These are phyloP conservation scores for Hypoxylon rickii DNA, from an alignment of 495 filamentous ascomycete species.

Conservation along the genomic window DNA sequence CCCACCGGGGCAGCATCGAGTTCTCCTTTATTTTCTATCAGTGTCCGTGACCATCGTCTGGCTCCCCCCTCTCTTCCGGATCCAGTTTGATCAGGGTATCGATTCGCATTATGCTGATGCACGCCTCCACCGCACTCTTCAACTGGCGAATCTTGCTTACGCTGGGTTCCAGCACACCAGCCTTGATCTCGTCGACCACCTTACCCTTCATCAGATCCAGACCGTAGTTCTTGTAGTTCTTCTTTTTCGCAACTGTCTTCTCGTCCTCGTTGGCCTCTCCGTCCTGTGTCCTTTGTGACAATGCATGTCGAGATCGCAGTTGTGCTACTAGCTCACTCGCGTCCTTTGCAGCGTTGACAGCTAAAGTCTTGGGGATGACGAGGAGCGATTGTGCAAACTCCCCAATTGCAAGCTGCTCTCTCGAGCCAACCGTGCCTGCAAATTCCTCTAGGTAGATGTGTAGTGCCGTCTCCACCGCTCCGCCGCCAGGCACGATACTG, in stretches of 20 bases:
- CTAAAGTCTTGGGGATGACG: conserved; percentile 93
- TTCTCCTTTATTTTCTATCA: conserved; percentile 39
- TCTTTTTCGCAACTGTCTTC: conserved; percentile 85
- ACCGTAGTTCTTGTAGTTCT: conserved; percentile 98
- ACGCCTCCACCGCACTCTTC: conserved; percentile 98
- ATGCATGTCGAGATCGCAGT: conserved; percentile 90
- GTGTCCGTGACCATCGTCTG: conserved; percentile 80
- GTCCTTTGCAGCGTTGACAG: conserved; percentile 96
- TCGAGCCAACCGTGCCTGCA: conserved; percentile 95
- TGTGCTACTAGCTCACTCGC: conserved; percentile 92
- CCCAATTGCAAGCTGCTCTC: conserved; percentile 96
- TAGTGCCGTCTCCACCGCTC: conserved; percentile 96
- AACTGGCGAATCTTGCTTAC: conserved; percentile 98
- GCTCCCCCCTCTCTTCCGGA: conserved; percentile 77
- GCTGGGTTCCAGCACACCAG: conserved; percentile 92
- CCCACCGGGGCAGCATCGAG: too few relatives aligned
- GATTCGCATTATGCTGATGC: conserved; percentile 99
- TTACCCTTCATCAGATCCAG: conserved; percentile 88
- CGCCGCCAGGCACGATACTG: conserved; percentile 93
- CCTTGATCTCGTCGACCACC: conserved; percentile 91
- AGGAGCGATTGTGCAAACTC: conserved; percentile 96
- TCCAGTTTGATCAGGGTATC: conserved; percentile 99
- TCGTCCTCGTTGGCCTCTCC: conserved; percentile 82
- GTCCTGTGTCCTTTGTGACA: conserved; percentile 86
- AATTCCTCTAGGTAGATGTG: conserved; percentile 99